Percentiles rank a stretch among this genome's conserved stretches.
Evolutionary conservation across 192 early-diverging fungal genomes (phyloP).

Genomic region (Phycomyces nitens): DNA sequence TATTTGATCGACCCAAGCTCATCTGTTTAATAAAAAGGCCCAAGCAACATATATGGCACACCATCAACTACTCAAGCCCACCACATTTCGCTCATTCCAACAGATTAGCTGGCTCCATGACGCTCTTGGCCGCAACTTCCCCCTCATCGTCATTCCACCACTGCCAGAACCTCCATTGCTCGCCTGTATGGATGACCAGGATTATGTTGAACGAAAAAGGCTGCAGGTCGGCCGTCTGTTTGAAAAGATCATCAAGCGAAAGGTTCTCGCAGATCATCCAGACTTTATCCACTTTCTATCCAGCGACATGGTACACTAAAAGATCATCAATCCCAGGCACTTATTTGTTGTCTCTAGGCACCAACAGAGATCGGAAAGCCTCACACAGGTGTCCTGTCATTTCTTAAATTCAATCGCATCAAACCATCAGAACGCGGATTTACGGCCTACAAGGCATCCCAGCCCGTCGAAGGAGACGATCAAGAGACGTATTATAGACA

Average conservation of each 20-base stretch:
- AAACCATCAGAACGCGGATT: slow-evolving; percentile 44
- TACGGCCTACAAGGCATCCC: slow-evolving; percentile 42
- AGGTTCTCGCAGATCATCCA: slow-evolving; percentile 34
- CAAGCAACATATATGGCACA: neutral
- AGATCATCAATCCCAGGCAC: no score
- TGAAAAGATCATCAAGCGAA: slow-evolving; percentile 37
- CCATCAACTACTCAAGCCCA: neutral
- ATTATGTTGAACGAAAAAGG: slow-evolving; percentile 52
- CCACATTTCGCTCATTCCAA: slow-evolving; percentile 45
- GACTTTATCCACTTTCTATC: slow-evolving; percentile 48
- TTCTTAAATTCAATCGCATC: slow-evolving; percentile 45
- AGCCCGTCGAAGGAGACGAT: slow-evolving; percentile 42
- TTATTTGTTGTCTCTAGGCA: slow-evolving; percentile 25
- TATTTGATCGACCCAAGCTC: neutral
- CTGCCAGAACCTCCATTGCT: slow-evolving; percentile 41
- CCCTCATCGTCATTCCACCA: slow-evolving; percentile 42
- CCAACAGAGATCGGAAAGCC: slow-evolving; percentile 42
- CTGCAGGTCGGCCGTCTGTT: slow-evolving; percentile 44
- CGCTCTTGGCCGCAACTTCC: slow-evolving; percentile 27
- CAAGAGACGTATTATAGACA: slow-evolving; percentile 28
- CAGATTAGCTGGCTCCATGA: slow-evolving; percentile 50
- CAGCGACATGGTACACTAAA: slow-evolving; percentile 47
- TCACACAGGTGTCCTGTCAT: slow-evolving; percentile 38
- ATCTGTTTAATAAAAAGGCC: slow-evolving; percentile 3
- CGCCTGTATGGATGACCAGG: slow-evolving; percentile 48